Base-by-base conservation (phyloP, 2,329 filamentous ascomycete species). In the Penicillium verrucosum region DNA sequence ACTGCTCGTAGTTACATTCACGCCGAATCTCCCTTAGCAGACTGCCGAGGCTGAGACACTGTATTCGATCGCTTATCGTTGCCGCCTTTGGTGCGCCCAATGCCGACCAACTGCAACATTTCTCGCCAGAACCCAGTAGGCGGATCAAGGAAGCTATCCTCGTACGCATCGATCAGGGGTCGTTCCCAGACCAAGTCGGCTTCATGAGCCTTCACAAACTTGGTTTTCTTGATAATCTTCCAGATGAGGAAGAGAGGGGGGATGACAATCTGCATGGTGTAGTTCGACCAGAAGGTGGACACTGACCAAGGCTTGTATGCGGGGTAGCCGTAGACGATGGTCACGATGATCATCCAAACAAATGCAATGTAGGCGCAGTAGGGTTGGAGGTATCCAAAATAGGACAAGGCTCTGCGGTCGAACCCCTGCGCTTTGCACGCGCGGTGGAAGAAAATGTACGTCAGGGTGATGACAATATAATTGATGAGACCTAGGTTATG, bases 221-320 rank as follows among this genome's bases (percentile, higher is more conserved):
- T 79, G 1, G 86, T 89, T 55, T 76, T 77, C 75, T 85, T 84
- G 68, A 85, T 21, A 1, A 89, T 8, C 73, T 89, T 90, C 84
- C 85, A 90, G 64, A 77, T 77, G 21, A 80, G 51, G 67, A 81
- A 88, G 29, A 85, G 72, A 36, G 83, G 67, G 8, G 80, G 78
- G 0, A 80, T 79, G 25, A 86, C 71, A 14, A 85, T 70, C 58
- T 82, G 74, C 81, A 85, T 84, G 29, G 80, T 81, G 71, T 84
- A 85, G 74, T 82, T 82, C 18, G 77, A 67, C 71, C 77, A 78
- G 68, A 78, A 78, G 48, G 66, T 75, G 4, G 78, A 56, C 3
- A 73, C 74, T 25, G 72, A 69, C 79, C 75, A 81, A 0, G 78
- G 78, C 21, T 75, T 64, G 65, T 79, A 81, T 0, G 78, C 72